A percentile compares a stretch with the other conserved stretches of the same genome.
phyloP scores from a whole-genome alignment of 2,329 filamentous ascomycete genomes.

The Arthroderma sp. region DNA sequence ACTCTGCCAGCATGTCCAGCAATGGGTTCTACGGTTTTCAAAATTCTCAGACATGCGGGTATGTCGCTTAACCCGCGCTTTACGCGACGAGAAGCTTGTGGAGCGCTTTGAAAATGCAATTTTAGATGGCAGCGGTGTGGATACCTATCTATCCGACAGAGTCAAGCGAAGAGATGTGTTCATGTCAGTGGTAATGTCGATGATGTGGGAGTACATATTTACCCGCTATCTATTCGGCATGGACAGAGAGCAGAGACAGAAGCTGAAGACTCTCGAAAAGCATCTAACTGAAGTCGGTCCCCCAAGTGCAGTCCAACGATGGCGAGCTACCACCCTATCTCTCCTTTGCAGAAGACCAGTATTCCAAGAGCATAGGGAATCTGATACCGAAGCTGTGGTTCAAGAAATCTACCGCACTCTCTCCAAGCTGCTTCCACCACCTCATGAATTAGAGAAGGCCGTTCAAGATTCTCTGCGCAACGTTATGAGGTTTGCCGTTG shows the following conservation, averaged over 20 bases:
- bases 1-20: conserved; percentile 87
- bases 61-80: conserved; percentile 68
- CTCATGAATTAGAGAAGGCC: conserved; percentile 63
- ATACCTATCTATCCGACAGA: conserved; percentile 74
- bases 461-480: conserved; percentile 74
- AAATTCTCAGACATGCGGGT: conserved; percentile 90
- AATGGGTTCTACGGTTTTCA: conserved; percentile 95
- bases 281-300: conserved; percentile 79
- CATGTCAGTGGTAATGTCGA: conserved; percentile 97
- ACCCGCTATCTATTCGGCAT: conserved; percentile 96
- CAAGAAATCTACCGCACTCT: conserved; percentile 79
- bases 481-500: conserved; percentile 78
- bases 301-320: conserved; percentile 78
- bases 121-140: conserved; percentile 85
- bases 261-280: conserved; percentile 92
- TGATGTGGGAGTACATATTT: conserved; percentile 99
- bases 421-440: conserved; percentile 72
- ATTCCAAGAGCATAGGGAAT: conserved; percentile 71
- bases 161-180: conserved; percentile 84
- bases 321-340: conserved; percentile 89
- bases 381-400: conserved; percentile 91
- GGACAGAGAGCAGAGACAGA: conserved; percentile 94
- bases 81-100: conserved; percentile 84
- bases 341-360: conserved; percentile 65
- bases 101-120: conserved; percentile 90